phyloP scores from a whole-genome alignment of 352 stramenopile species.

The Pythium vanterpoolii region DNA sequence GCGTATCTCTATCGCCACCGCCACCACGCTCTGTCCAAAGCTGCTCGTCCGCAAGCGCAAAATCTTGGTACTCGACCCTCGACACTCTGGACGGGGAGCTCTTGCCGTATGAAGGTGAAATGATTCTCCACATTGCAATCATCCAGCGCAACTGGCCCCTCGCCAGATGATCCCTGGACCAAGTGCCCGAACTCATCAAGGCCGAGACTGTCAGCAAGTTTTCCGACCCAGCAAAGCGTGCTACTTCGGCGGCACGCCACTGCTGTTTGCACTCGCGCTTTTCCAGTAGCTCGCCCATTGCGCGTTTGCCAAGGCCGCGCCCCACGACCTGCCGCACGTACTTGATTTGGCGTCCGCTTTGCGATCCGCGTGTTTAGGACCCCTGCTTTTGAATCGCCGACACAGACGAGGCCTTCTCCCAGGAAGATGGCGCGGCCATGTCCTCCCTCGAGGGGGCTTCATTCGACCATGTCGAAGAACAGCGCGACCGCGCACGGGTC shows the following conservation, averaged over 20 bases:
- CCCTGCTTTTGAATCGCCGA: not conserved
- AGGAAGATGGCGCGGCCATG: not conserved
- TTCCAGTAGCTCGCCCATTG: slow-evolving; percentile 10
- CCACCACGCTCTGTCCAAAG: slow-evolving; percentile 54
- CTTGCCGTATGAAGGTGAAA: slow-evolving; percentile 59
- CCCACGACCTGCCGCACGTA: slow-evolving; percentile 51
- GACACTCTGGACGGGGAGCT: slow-evolving; percentile 20
- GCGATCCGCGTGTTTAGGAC: slow-evolving; percentile 35
- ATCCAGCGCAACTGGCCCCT: slow-evolving; percentile 41
- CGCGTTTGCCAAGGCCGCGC: slow-evolving; percentile 10
- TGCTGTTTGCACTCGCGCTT: slow-evolving; percentile 47
- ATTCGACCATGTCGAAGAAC: not conserved
- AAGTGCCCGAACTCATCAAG: slow-evolving; percentile 37
- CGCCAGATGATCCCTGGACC: slow-evolving; percentile 34
- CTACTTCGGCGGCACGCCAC: slow-evolving; percentile 58
- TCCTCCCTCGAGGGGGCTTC: not conserved
- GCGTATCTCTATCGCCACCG: slow-evolving; percentile 61
- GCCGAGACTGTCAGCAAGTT: slow-evolving; percentile 51
- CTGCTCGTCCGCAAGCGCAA: slow-evolving; percentile 30
- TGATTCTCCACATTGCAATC: slow-evolving; percentile 66
- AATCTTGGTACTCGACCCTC: slow-evolving; percentile 34
- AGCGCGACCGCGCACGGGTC: slow-evolving; percentile 8
- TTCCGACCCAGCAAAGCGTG: slow-evolving; percentile 45
- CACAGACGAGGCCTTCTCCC: not conserved
- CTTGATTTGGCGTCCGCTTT: slow-evolving; percentile 57